phyloP scores from a whole-genome alignment of 2,329 filamentous ascomycete genomes.

The Epicoccum sorghinum region DNA sequence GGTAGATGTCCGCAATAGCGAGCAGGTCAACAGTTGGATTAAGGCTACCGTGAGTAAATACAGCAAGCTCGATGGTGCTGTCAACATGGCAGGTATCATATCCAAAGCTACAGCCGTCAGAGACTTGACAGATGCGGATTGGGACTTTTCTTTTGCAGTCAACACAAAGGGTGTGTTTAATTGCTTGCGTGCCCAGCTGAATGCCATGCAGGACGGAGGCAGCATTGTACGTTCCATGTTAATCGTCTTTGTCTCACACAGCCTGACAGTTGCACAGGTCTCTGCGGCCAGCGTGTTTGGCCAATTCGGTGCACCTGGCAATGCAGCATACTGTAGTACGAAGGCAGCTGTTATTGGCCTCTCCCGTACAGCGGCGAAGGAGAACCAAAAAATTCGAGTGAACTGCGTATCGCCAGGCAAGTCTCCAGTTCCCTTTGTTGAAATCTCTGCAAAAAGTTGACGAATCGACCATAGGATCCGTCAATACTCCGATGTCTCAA shows the following conservation, averaged over 20 bases:
- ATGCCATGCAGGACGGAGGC: conserved; percentile 19
- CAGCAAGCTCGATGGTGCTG: conserved; percentile 47
- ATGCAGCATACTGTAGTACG: conserved; percentile 33
- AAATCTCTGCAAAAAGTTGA: background rate
- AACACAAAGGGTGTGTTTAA: conserved; percentile 46
- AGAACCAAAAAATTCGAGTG: conserved; percentile 28
- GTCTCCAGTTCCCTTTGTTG: background rate
- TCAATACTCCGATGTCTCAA: conserved; percentile 28
- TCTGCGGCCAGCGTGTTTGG: conserved; percentile 38
- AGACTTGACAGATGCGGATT: conserved; percentile 41
- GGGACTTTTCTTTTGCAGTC: conserved; percentile 45
- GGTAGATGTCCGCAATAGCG: conserved; percentile 53
- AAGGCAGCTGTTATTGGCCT: conserved; percentile 46
- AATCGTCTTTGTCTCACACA: background rate
- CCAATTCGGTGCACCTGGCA: conserved; percentile 28
- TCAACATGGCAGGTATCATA: conserved; percentile 51
- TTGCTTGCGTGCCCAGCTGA: conserved; percentile 29
- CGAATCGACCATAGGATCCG: conserved; percentile 8
- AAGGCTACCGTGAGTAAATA: conserved; percentile 38
- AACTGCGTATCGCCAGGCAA: conserved; percentile 29
- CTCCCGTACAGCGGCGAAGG: conserved; percentile 38
- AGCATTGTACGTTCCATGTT: conserved; percentile 21
- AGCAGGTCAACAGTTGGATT: conserved; percentile 50
- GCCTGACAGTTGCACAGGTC: conserved; percentile 8
- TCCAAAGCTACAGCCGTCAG: conserved; percentile 14